Percentiles rank a stretch among this genome's conserved stretches.
Evolutionary conservation across 352 stramenopile genomes (phyloP).

Genomic region (Phytophthora pluvialis): DNA sequence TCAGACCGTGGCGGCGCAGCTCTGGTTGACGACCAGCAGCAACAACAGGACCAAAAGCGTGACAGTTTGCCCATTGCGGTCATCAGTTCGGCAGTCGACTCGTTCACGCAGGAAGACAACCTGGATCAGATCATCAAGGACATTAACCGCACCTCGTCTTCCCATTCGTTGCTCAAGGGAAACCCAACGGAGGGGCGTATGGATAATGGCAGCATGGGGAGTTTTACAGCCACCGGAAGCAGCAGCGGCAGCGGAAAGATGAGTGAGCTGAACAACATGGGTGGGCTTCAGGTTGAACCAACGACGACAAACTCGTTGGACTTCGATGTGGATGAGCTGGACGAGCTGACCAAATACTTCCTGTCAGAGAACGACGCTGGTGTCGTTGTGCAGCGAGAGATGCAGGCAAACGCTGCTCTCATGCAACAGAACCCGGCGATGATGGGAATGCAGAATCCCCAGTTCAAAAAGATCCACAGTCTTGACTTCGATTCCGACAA

Average conservation of each 20-base stretch:
- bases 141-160: conserved; percentile 63
- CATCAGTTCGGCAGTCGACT: conserved; percentile 71
- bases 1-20: conserved; percentile 28
- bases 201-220: conserved; percentile 26
- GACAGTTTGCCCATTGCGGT: conserved; percentile 76
- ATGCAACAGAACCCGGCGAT: conserved; percentile 13
- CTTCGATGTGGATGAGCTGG: conserved; percentile 74
- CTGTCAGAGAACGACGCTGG: conserved; percentile 58
- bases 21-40: conserved; percentile 22
- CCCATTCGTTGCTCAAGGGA: conserved; percentile 48
- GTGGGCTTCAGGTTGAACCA: conserved; percentile 34
- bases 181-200: conserved; percentile 7
- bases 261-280: conserved; percentile 23
- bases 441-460: conserved; percentile 11
- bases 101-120: conserved; percentile 78
- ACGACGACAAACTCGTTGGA: conserved; percentile 57
- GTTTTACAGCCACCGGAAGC: conserved; percentile 38
- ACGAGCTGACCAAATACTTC: conserved; percentile 80
- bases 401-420: conserved; percentile 25
- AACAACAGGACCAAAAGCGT: conserved; percentile 51
- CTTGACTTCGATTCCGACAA: conserved; percentile 74
- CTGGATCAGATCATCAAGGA: conserved; percentile 82
- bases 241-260: conserved; percentile 39
- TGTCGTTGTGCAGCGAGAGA: conserved; percentile 40
- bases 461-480: conserved; percentile 80